Evolutionary conservation across 202 grass and related monocot species (phyloP), one percentile per base, ranked within the genome.

Genomic region (Cymbopogon flexuosus): DNA sequence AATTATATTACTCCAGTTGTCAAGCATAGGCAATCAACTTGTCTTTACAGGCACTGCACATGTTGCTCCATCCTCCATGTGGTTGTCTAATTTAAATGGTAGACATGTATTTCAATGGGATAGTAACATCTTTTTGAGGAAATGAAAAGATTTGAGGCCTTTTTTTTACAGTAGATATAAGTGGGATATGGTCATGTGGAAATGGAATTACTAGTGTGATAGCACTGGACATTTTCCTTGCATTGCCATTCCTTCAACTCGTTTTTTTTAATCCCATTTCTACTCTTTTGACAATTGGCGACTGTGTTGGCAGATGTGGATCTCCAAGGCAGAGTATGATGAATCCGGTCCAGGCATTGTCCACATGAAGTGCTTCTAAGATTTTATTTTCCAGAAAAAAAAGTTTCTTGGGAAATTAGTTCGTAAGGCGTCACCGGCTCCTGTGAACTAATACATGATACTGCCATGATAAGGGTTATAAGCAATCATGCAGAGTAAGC

Each of bases 351-450:
- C 94, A 1, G 68, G 84, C 30, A 97, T 93, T 61, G 94, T 97
- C 43, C 93, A 97, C 87, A 91, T 92, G 88, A 97, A 93, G 72
- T 97, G 93, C 68, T 97, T 97, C 85, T 93, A 43, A 90, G 60
- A 40, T 63, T 67, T 0, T 10, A 1, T 57, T 57, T 10, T 10
- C 8, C 2, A 9, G n/a, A 59, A 27, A 58, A 58, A 27, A 5
- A 13, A 2, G 10, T 60, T 59, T 10, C 22, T 11, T 0, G 3
- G 2, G 10, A 61, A 64, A 67, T 54, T 41, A 7, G 45, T 52
- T 16, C n/a, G 3, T 52, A 9, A 34, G 23, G 34, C 6, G 43
- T 15, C 10, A 6, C 33, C 11, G 11, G 21, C 43, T 18, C 1
- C 18, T 65, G 51, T 21, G 51, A 56, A 56, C n/a, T 2, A 19